A percentile compares a stretch with the other conserved stretches of the same genome.
Evolutionary conservation across 192 early-diverging fungal genomes (phyloP).

Genomic region (Spinellus fusiger): DNA sequence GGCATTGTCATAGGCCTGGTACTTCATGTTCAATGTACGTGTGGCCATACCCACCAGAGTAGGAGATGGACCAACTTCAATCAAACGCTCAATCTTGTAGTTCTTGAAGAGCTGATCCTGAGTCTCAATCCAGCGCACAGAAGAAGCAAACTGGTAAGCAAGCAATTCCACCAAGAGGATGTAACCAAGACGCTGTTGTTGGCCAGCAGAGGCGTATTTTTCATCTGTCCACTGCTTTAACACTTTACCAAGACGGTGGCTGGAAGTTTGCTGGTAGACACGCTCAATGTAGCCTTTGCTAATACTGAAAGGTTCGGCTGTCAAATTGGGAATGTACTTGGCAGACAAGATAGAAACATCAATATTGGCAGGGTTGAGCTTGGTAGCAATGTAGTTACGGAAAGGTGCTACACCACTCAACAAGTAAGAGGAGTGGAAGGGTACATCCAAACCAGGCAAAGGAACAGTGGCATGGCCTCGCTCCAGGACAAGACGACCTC

Average conservation of each 20-base stretch:
- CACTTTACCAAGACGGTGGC: conserved; percentile 66
- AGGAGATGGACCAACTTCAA: conserved; percentile 87
- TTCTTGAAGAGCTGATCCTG: conserved; percentile 81
- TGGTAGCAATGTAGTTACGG: conserved; percentile 80
- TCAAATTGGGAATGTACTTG: conserved; percentile 95
- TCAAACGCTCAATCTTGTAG: conserved; percentile 77
- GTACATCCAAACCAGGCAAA: conserved; percentile 89
- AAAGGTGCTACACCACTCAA: conserved; percentile 88
- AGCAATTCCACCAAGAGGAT: conserved; percentile 82
- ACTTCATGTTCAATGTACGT: conserved; percentile 94
- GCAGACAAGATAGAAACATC: conserved; percentile 75
- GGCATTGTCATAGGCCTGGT: conserved; percentile 92
- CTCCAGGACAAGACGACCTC: conserved; percentile 64
- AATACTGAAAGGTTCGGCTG: conserved; percentile 81
- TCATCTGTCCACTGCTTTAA: conserved; percentile 77
- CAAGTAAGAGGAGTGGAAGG: conserved; percentile 95
- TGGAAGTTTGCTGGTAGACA: conserved; percentile 67
- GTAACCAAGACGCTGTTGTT: conserved; percentile 84
- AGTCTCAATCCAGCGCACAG: conserved; percentile 94
- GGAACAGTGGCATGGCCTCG: conserved; percentile 91
- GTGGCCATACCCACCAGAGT: conserved; percentile 91
- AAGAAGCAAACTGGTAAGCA: conserved; percentile 88
- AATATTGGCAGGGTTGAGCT: conserved; percentile 77
- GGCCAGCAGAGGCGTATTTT: conserved; percentile 60
- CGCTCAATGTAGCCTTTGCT: conserved; percentile 68